Evolutionary conservation across 2,329 filamentous ascomycete species (phyloP).

Genomic region (Aspergillus viridinutans): DNA sequence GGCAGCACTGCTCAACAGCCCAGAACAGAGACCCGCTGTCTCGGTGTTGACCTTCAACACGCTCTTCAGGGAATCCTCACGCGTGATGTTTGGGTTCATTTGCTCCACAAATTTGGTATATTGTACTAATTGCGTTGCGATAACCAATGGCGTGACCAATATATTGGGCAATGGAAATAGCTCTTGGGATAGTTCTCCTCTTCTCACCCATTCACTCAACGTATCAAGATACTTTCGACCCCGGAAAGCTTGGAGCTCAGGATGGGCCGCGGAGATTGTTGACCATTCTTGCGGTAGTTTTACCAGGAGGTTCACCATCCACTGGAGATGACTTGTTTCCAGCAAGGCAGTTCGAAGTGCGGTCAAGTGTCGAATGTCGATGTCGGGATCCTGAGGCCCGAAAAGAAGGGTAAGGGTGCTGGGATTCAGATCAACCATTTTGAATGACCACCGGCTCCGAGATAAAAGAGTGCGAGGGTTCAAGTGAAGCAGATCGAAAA

Average conservation of each 20-base stretch:
- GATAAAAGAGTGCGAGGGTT: too few species aligned
- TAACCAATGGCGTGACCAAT: conserved; percentile 36
- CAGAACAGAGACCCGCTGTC: conserved; percentile 39
- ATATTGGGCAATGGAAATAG: conserved; percentile 22
- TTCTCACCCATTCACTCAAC: neutral
- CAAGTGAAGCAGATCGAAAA: too few species aligned
- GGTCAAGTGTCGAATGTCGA: neutral
- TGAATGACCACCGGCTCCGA: too few species aligned
- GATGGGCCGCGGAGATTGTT: neutral
- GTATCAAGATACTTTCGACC: neutral
- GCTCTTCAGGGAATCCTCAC: neutral
- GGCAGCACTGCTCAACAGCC: conserved; percentile 37
- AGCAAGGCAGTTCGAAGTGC: neutral
- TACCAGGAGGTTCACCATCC: neutral
- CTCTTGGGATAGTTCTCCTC: neutral
- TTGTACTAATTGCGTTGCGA: conserved; percentile 37
- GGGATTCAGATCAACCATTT: too few species aligned
- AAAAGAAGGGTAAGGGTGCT: too few species aligned
- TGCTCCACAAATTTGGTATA: conserved; percentile 18
- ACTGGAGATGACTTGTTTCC: neutral
- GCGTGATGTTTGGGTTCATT: neutral
- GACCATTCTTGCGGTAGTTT: neutral
- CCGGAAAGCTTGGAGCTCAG: neutral
- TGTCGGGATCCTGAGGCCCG: conserved; percentile 1
- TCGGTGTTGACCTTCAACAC: conserved; percentile 7